Percentiles rank a stretch among this genome's conserved stretches.
phyloP scores from a whole-genome alignment of 2,329 filamentous ascomycete genomes.

The Sclerotinia subarctica region DNA sequence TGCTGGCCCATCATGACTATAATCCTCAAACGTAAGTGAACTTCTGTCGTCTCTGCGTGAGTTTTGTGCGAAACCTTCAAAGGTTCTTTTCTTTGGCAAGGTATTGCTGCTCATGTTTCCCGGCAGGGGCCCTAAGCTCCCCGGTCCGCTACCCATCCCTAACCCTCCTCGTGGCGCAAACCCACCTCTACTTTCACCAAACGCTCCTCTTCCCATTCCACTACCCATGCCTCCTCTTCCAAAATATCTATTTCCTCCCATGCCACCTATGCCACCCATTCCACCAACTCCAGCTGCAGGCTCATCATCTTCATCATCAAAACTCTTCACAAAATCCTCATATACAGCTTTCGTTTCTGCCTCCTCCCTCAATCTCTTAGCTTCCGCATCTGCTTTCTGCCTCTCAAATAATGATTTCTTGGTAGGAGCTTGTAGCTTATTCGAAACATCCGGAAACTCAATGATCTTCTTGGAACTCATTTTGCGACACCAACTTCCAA shows the following conservation, averaged over 20 bases:
- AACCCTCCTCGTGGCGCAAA: slow-evolving; percentile 13
- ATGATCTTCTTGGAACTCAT: slow-evolving; percentile 33
- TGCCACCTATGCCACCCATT: slow-evolving; percentile 29
- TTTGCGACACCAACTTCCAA: slow-evolving; percentile 2
- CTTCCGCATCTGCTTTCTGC: slow-evolving; percentile 84
- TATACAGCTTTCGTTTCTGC: slow-evolving; percentile 85
- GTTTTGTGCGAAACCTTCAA: slow-evolving; percentile 44
- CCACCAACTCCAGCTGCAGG: slow-evolving; percentile 24
- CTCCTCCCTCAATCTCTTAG: slow-evolving; percentile 78
- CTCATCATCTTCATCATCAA: slow-evolving; percentile 54
- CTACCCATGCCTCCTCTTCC: slow-evolving; percentile 25
- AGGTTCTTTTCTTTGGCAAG: slow-evolving; percentile 50
- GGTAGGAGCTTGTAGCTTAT: slow-evolving; percentile 74
- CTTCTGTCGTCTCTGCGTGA: slow-evolving; percentile 38
- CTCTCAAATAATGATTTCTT: slow-evolving; percentile 88
- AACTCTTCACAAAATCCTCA: slow-evolving; percentile 82
- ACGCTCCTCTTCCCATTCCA: slow-evolving; percentile 38
- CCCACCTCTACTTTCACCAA: slow-evolving; percentile 36
- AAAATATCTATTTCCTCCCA: slow-evolving; percentile 32
- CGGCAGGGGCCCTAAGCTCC: slow-evolving; percentile 56
- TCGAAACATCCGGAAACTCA: slow-evolving; percentile 66
- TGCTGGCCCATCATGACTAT: slow-evolving; percentile 31
- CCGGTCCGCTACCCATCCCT: slow-evolving; percentile 51
- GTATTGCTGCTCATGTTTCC: slow-evolving; percentile 41
- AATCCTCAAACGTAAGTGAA: slow-evolving; percentile 38